A percentile compares a stretch with the other conserved stretches of the same genome.
These are phyloP conservation scores for Floccularia luteovirens DNA, from an alignment of 768 basidiomycete genomes.

Conservation along the genomic window DNA sequence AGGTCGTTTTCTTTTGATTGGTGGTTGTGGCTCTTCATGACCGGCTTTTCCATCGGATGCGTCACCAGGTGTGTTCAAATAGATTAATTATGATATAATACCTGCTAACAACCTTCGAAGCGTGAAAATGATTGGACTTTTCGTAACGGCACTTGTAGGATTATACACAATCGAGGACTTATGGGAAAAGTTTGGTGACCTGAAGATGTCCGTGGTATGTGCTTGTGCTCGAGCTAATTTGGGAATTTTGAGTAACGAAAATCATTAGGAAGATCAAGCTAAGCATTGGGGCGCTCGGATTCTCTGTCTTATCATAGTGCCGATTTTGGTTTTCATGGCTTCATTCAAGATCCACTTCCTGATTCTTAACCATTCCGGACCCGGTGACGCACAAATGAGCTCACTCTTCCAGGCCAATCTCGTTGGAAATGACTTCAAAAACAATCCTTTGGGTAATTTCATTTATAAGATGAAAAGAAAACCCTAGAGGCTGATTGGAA, in stretches of 20 bases:
- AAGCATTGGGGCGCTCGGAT: constrained; percentile 89
- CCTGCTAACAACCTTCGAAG: constrained; percentile 27
- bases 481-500: too few relatives aligned
- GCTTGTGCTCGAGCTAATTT: not conserved
- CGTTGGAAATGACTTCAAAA: constrained; percentile 87
- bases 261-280: constrained; percentile 68
- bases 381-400: constrained; percentile 98
- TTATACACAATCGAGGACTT: constrained; percentile 96
- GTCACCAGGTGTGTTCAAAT: constrained; percentile 66
- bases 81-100: not conserved
- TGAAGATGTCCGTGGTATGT: constrained; percentile 83
- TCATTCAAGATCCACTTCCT: constrained; percentile 97
- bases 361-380: constrained; percentile 88
- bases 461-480: not conserved
- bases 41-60: constrained; percentile 91
- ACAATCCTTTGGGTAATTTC: constrained; percentile 73
- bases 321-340: constrained; percentile 86
- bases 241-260: too few relatives aligned
- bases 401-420: constrained; percentile 97
- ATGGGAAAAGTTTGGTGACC: constrained; percentile 97
- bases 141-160: constrained; percentile 91
- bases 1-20: constrained; percentile 94
- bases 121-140: constrained; percentile 94
- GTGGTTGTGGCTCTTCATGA: constrained; percentile 94
- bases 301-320: constrained; percentile 79